Evolutionary conservation across 2,329 filamentous ascomycete species (phyloP), one percentile per base, ranked within the genome.

Genomic region (Nemania diffusa): DNA sequence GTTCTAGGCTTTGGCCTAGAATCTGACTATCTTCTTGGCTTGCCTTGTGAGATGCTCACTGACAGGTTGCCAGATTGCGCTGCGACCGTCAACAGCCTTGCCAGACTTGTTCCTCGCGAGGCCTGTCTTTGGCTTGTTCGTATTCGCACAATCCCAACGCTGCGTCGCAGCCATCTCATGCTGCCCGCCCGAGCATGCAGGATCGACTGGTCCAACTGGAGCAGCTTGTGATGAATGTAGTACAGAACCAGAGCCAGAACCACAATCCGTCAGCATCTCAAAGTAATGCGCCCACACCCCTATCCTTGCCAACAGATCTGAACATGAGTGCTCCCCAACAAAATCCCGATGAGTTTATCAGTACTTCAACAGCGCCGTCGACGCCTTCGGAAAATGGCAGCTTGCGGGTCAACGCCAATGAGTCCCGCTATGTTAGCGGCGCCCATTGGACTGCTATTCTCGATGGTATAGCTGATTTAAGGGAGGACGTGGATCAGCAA

Each of bases 401-500:
- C n/a, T n/a, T 53, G 78, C 0, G 77, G 80, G 2, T 71, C 67
- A 20, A 78, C 78, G 78, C n/a, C n/a, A 72, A 1, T 67, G 71
- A 0, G 71, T n/a, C n/a, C n/a, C n/a, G 68, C 29, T 83, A 83
- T 40, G 78, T 81, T 9, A 71, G 74, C 22, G 72, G 77, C 24
- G 74, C 1, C 17, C 81, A 83, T 61, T 83, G 81, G 81, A 75
- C 78, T 7, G 78, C 81, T 15, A 74, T 83, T 1, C 71, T 83
- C 3, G 79, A 82, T 37, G 74, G 76, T 32, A 82, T 83, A 24
- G 73, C 80, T 1, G 80, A 82, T 5, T 71, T 83, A 4, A 75
- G 79, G 11, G 71, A 77, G 11, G 64, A 77, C 34, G 8, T 15
- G 8, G 20, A 55, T 7, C 58, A 17, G 46, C 13, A 2, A 11